Conservation (phyloP, 106 monocot genomes). For the Phalaenopsis equestris region DNA sequence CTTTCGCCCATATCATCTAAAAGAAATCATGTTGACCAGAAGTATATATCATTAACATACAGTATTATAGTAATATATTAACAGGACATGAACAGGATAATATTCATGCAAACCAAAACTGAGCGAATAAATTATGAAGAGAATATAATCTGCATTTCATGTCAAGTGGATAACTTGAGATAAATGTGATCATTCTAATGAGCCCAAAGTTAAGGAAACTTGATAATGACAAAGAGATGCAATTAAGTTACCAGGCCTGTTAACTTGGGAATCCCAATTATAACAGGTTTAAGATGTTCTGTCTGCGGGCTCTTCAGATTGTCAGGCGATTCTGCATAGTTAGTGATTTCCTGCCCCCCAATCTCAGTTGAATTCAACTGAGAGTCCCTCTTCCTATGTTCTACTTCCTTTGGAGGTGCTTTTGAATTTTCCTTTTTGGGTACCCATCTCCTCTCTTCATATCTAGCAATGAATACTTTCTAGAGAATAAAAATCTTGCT, state of each 20-base stretch:
- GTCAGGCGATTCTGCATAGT: conserved; percentile 19
- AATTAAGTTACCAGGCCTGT: conserved; percentile 34
- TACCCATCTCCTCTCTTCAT: conserved; percentile 94
- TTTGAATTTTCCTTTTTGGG: conserved; percentile 42
- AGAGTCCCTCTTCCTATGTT: conserved; percentile 19
- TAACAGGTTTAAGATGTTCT: conserved; percentile 24
- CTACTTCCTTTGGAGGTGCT: conserved; percentile 23
- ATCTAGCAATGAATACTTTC: conserved; percentile 30
- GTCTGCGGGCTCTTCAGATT: conserved; percentile 24
- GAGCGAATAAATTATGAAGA: neutral
- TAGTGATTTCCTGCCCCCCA: conserved; percentile 13
- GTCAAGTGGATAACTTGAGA: neutral
- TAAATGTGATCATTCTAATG: conserved; percentile 1
- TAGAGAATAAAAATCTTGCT: neutral
- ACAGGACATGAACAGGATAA: neutral
- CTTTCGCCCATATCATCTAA: neutral
- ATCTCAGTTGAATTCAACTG: conserved; percentile 15
- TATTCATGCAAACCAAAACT: neutral
- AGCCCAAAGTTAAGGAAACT: neutral
- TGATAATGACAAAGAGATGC: neutral
- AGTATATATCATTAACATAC: neutral
- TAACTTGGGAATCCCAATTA: conserved; percentile 28
- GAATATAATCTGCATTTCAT: neutral
- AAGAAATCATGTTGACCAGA: neutral
- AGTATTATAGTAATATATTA: neutral